Evolutionary conservation across 352 stramenopile species (phyloP).

Genomic region (Plasmopara viticola): DNA sequence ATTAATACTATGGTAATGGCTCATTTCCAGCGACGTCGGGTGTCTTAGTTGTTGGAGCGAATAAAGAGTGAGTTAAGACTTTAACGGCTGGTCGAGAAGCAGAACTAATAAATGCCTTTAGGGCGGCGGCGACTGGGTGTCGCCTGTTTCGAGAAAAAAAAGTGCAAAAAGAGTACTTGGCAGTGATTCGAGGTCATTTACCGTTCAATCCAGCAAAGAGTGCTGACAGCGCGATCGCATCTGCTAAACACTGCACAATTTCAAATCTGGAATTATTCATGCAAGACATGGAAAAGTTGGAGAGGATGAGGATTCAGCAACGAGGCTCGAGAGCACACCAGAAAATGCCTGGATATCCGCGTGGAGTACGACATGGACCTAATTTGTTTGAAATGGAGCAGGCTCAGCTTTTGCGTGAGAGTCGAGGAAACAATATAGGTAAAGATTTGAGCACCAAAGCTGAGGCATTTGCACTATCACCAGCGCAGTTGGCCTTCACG

Average conservation of each 20-base stretch:
- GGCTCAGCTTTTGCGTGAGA: conserved; percentile 29
- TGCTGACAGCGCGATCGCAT: conserved; percentile 4
- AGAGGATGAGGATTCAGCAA: conserved; percentile 43
- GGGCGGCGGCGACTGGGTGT: conserved; percentile 56
- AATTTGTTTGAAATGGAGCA: conserved; percentile 72
- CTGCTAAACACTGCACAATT: conserved; percentile 41
- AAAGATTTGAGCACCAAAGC: conserved; percentile 5
- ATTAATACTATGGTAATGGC: conserved; percentile 1
- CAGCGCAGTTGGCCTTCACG: conserved; percentile 23
- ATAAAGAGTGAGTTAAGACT: conserved; percentile 43
- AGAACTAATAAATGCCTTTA: conserved; percentile 18
- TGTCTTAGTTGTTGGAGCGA: conserved; percentile 73
- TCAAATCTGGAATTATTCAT: conserved; percentile 64
- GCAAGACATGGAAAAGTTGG: conserved; percentile 65
- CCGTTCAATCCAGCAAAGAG: conserved; percentile 44
- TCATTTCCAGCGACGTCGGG: conserved; percentile 63
- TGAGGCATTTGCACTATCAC: conserved; percentile 20
- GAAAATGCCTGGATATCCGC: conserved; percentile 42
- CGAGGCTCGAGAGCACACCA: conserved; percentile 45
- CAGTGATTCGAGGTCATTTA: conserved; percentile 67
- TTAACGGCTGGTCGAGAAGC: neutral
- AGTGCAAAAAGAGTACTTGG: conserved; percentile 83
- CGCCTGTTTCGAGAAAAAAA: conserved; percentile 73
- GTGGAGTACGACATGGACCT: conserved; percentile 47
- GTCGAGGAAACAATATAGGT: conserved; percentile 8